Evolutionary conservation across 139 green algal genomes (phyloP).

Genomic region (Picochlorum costavermella): DNA sequence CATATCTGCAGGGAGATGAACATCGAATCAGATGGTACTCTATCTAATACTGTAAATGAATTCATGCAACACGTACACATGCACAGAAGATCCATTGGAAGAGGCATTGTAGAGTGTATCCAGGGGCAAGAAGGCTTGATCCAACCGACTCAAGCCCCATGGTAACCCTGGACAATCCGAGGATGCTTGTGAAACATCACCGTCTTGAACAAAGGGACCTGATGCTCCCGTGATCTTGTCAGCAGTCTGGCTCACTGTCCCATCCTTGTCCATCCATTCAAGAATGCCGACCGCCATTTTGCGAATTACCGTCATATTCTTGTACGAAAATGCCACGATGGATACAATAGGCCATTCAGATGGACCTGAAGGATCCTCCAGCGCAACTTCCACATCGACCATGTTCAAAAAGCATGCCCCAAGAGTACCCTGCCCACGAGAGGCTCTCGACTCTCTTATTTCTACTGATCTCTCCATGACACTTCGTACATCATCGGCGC

Average conservation of each 20-base stretch:
- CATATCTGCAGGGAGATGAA: no score
- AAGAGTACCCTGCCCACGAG: background rate
- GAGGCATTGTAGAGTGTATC: background rate
- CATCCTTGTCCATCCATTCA: constrained; percentile 2
- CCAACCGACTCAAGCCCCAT: constrained; percentile 5
- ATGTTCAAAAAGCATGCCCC: background rate
- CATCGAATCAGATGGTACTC: no score
- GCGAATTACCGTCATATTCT: background rate
- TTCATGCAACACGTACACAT: constrained; percentile 24
- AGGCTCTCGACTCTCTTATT: background rate
- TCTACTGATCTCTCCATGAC: background rate
- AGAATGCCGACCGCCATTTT: background rate
- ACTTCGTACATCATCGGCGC: background rate
- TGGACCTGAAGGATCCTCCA: background rate
- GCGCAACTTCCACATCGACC: background rate
- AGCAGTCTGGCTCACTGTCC: background rate
- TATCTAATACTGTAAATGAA: no score
- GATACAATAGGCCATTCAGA: background rate
- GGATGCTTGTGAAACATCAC: background rate
- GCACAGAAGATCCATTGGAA: constrained; percentile 1
- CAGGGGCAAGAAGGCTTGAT: constrained; percentile 5
- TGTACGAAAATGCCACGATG: background rate
- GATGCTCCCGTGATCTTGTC: no score
- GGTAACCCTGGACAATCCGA: background rate
- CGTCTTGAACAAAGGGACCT: background rate